phyloP scores from a whole-genome alignment of 306 rosid species.

The Pyrus pyrifolia region DNA sequence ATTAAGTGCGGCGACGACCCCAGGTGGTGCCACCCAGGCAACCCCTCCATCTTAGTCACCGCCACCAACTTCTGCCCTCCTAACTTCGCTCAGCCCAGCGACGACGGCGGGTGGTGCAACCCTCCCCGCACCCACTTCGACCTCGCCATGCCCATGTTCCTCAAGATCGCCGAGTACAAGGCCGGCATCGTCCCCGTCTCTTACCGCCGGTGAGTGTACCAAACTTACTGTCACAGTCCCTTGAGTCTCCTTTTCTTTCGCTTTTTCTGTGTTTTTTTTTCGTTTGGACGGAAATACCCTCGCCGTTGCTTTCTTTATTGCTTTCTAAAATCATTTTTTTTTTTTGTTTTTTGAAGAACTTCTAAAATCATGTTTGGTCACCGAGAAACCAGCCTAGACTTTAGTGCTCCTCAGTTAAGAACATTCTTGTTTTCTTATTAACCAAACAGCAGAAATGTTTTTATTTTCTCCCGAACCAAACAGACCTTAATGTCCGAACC shows the following conservation, averaged over 20 bases:
- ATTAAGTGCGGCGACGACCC: slow-evolving; percentile 74
- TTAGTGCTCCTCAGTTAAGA: not conserved
- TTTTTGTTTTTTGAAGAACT: too few species aligned
- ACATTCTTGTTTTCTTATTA: not conserved
- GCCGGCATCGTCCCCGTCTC: slow-evolving; percentile 95
- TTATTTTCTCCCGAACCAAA: slow-evolving; percentile 33
- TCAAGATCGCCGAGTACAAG: slow-evolving; percentile 87
- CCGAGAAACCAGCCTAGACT: not conserved
- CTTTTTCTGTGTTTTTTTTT: not conserved
- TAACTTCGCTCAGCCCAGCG: slow-evolving; percentile 70
- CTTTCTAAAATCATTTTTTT: not conserved
- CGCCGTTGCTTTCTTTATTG: not conserved
- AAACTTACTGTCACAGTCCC: not conserved
- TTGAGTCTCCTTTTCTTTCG: not conserved
- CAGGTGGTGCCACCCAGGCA: slow-evolving; percentile 79
- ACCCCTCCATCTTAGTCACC: slow-evolving; percentile 75
- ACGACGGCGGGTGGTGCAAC: slow-evolving; percentile 98
- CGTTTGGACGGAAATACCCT: not conserved
- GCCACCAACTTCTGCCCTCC: slow-evolving; percentile 98
- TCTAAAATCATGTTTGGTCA: not conserved
- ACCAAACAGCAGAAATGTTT: slow-evolving; percentile 8
- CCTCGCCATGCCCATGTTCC: slow-evolving; percentile 98
- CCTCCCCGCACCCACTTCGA: slow-evolving; percentile 94
- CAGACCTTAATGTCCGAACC: slow-evolving; percentile 4
- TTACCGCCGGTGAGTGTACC: slow-evolving; percentile 67